Evolutionary conservation across 768 basidiomycete species (phyloP).

Genomic region (Tricholoma saponaceum): DNA sequence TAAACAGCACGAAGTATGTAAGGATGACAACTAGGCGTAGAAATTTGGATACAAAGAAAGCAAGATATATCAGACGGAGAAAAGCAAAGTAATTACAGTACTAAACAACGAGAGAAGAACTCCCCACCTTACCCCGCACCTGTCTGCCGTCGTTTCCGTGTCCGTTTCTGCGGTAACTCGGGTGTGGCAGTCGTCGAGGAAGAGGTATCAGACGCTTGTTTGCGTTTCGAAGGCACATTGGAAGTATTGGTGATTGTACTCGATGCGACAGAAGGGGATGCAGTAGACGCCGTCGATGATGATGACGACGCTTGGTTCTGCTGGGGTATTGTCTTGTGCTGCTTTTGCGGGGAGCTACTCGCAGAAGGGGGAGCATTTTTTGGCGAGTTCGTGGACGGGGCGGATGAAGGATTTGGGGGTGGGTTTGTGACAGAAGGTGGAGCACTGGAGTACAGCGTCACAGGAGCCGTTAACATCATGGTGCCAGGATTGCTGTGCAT

Average conservation of each 20-base stretch:
- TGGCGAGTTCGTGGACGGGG: constrained; percentile 39
- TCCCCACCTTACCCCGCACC: constrained; percentile 28
- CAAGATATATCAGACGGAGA: constrained; percentile 19
- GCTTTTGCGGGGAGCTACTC: constrained; percentile 57
- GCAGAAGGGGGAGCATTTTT: constrained; percentile 49
- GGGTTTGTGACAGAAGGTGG: constrained; percentile 45
- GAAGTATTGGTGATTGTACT: constrained; percentile 42
- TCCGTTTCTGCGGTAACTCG: constrained; percentile 44
- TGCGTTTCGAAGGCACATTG: constrained; percentile 53
- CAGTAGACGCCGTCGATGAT: constrained; percentile 28
- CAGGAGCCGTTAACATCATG: constrained; percentile 25
- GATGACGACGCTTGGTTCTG: constrained; percentile 22
- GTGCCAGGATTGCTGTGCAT: constrained; percentile 17
- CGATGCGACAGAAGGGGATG: constrained; percentile 27
- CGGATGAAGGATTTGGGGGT: constrained; percentile 20
- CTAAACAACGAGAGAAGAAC: constrained; percentile 11
- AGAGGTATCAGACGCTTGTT: constrained; percentile 37
- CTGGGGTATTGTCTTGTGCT: constrained; percentile 53
- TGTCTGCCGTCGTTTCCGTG: constrained; percentile 53
- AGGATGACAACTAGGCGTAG: not conserved
- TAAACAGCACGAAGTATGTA: constrained; percentile 23
- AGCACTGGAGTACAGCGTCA: constrained; percentile 48
- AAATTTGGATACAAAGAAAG: constrained; percentile 7
- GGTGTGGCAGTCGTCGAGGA: constrained; percentile 51
- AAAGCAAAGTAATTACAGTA: constrained; percentile 20